Base-by-base conservation (phyloP, 2,329 filamentous ascomycete species). In the Trichoderma arundinaceum region DNA sequence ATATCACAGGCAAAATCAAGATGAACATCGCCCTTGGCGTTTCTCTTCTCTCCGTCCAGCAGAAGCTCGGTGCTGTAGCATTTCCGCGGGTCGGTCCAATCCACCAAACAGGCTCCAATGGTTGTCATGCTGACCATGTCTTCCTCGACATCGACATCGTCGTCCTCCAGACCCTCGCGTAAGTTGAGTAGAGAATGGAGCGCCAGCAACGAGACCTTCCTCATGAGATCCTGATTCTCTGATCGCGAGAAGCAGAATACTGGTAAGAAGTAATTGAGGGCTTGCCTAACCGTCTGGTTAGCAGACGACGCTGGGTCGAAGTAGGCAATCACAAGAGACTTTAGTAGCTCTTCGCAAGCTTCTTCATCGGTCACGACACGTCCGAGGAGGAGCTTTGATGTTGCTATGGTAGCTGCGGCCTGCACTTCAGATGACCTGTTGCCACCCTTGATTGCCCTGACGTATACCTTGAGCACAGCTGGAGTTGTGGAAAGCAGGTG, bases 51-150 rank as follows among this genome's bases (percentile, higher is more conserved):
- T 1, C 81, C 82, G 56, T 90, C 86, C 66, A 80, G 78, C 1
- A 83, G 72, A 1, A 79, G 71, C 4, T 78, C 81, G 69, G 80
- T 83, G 65, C 76, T 84, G 78, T 79, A 91, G 79, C 80, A 92
- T 76, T 96, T 94, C 57, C 94, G 84, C 43, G 94, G 93, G 76
- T 98, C 94, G 0, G 94, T 98, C 95, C 94, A 98, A 75, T 98
- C 94, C 0, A 94, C 87, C 7, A 98, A 80, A 73, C 93, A 94
- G 3, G 91, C 88, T 1, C 92, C 92, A 66, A 96, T 91, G 3
- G 89, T 86, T 49, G 87, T 85, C 69, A 96, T 85, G 71, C 89
- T 88, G 8, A 94, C 91, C 88, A 96, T 93, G 69, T 88, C 89
- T 66, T 91, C 90, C 43, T 86, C 86, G 10, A 91, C 87, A 58